Conservation (phyloP, 2,329 filamentous ascomycete genomes). For the Leptographium procerum region DNA sequence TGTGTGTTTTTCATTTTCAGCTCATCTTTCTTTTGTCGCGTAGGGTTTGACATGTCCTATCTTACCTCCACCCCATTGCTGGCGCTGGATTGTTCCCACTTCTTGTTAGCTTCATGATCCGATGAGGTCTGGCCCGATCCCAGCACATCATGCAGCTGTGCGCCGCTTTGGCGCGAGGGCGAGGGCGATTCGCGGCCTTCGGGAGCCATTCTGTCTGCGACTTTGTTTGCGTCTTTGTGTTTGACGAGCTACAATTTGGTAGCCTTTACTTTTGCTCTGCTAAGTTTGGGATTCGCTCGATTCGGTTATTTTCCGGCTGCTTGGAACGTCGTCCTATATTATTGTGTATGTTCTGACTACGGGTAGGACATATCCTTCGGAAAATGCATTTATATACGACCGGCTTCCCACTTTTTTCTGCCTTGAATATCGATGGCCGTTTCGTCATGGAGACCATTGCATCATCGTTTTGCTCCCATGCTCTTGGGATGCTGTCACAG, state of each 20-base stretch:
- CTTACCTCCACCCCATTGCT: slow-evolving; percentile 7
- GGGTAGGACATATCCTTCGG: too few species aligned
- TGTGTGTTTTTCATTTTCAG: background rate
- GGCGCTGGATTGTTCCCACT: background rate
- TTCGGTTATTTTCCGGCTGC: background rate
- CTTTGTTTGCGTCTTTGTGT: slow-evolving; percentile 19
- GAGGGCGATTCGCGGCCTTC: slow-evolving; percentile 68
- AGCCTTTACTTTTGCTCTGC: background rate
- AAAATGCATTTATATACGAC: background rate
- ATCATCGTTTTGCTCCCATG: background rate
- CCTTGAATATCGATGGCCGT: background rate
- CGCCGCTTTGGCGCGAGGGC: slow-evolving; percentile 54
- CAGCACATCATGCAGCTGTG: slow-evolving; percentile 49
- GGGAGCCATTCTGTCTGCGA: slow-evolving; percentile 34
- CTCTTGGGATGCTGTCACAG: background rate
- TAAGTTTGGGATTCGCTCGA: too few species aligned
- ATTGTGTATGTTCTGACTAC: too few species aligned
- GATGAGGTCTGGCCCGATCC: slow-evolving; percentile 42
- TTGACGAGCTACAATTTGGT: background rate
- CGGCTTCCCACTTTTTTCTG: background rate
- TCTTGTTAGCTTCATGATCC: slow-evolving; percentile 40
- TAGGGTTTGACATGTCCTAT: too few species aligned
- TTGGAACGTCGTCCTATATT: too few species aligned
- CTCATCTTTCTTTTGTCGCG: background rate
- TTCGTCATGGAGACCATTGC: background rate